Conservation (phyloP, 1,284 basidiomycete genomes). For the Cutaneotrichosporon sp. region DNA sequence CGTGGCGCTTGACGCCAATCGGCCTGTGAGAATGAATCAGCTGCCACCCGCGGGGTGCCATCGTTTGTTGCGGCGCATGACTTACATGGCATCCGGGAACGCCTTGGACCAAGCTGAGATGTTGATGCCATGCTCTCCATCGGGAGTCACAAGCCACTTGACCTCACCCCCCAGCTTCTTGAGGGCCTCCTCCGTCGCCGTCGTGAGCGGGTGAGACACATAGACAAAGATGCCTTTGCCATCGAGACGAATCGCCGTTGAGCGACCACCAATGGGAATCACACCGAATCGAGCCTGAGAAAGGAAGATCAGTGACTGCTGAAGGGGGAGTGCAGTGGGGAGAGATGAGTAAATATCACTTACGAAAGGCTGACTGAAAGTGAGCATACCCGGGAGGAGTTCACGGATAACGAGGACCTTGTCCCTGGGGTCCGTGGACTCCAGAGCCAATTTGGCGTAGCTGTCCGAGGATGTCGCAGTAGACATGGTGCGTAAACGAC, state of each 20-base stretch:
- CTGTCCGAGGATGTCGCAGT: no score
- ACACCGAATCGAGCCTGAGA: constrained; percentile 56
- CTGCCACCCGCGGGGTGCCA: background rate
- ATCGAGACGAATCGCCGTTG: constrained; percentile 69
- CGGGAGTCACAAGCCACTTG: constrained; percentile 55
- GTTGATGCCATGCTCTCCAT: constrained; percentile 51
- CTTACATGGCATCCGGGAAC: constrained; percentile 67
- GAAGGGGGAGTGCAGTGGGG: no score
- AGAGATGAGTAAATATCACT: constrained; percentile 9
- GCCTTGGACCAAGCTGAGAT: constrained; percentile 51
- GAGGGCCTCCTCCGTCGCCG: constrained; percentile 65
- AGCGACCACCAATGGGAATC: constrained; percentile 70
- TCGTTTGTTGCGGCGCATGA: background rate
- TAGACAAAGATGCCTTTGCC: constrained; percentile 72
- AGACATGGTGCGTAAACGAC: constrained; percentile 1
- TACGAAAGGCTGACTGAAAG: constrained; percentile 47
- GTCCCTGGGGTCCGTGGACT: constrained; percentile 31
- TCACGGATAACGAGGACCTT: constrained; percentile 42
- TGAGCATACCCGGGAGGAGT: constrained; percentile 42
- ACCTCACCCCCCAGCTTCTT: constrained; percentile 67
- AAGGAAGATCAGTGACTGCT: background rate
- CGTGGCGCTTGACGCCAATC: constrained; percentile 48
- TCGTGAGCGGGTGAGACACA: constrained; percentile 72
- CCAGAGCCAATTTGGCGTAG: constrained; percentile 10
- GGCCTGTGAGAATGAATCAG: constrained; percentile 27